Evolutionary conservation across 768 basidiomycete genomes (phyloP).

Genomic region (Russula foetens): DNA sequence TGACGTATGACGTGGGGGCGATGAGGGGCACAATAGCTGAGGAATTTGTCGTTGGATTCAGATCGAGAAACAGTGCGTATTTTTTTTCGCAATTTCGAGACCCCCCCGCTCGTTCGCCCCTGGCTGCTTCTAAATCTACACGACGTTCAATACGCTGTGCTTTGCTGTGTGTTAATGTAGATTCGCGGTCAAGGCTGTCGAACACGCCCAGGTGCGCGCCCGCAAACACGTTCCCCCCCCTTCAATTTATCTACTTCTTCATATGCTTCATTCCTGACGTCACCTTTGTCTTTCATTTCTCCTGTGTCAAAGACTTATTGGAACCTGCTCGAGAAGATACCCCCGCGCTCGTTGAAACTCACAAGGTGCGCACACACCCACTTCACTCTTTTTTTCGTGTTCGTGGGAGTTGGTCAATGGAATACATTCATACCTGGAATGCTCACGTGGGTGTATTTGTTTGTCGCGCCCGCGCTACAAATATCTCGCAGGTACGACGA

Average conservation of each 20-base stretch:
- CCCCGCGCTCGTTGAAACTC: constrained; percentile 66
- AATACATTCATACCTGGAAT: too few species aligned
- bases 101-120: too few species aligned
- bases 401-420: too few species aligned
- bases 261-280: not conserved
- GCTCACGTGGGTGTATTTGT: too few species aligned
- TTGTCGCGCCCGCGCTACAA: too few species aligned
- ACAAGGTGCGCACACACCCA: constrained; percentile 49
- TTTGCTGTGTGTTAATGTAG: constrained; percentile 28
- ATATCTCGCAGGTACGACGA: constrained; percentile 53
- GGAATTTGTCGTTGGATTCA: constrained; percentile 25
- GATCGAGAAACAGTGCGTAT: constrained; percentile 95
- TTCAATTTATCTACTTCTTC: not conserved
- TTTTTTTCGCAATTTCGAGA: not conserved
- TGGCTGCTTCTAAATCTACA: not conserved
- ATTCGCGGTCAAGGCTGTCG: constrained; percentile 92
- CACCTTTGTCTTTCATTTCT: not conserved
- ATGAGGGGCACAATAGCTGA: not conserved
- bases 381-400: not conserved
- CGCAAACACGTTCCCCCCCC: not conserved
- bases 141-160: too few species aligned
- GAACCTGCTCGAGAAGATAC: constrained; percentile 79
- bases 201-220: constrained; percentile 78
- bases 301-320: constrained; percentile 68
- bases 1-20: too few species aligned